phyloP scores from a whole-genome alignment of 2,329 filamentous ascomycete species.

The Cladosporium sp. region DNA sequence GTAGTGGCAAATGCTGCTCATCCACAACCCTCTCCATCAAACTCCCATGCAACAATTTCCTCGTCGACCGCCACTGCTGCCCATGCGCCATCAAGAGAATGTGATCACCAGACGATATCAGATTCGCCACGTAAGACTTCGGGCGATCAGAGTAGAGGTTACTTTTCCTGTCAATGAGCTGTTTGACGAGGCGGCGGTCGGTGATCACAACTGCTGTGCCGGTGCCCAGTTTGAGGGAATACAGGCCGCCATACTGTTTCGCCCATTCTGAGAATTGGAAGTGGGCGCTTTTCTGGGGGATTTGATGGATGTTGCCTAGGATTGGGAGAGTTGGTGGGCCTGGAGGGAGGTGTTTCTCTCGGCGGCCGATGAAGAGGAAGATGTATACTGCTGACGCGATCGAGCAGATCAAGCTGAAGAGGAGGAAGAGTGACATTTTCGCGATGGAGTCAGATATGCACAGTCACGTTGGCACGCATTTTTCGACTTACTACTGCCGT shows the following conservation, averaged over 20 bases:
- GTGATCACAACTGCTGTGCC: constrained; percentile 46
- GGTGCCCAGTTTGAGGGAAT: constrained; percentile 42
- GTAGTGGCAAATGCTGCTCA: constrained; percentile 43
- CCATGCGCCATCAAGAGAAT: constrained; percentile 51
- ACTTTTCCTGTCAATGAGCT: constrained; percentile 49
- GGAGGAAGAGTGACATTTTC: not conserved
- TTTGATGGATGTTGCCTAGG: constrained; percentile 45
- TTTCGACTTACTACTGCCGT: not conserved
- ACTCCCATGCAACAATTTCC: constrained; percentile 48
- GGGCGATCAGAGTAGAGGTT: constrained; percentile 43
- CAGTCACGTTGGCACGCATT: not conserved
- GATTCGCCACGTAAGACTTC: constrained; percentile 43
- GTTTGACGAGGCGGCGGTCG: constrained; percentile 42
- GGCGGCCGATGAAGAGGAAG: constrained; percentile 22
- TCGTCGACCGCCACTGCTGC: constrained; percentile 46
- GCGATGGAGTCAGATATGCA: not conserved
- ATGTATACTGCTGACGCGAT: constrained; percentile 18
- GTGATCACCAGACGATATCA: constrained; percentile 51
- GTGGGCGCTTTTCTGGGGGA: constrained; percentile 37
- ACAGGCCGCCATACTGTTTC: constrained; percentile 32
- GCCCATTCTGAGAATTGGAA: constrained; percentile 35
- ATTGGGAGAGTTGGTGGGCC: constrained; percentile 46
- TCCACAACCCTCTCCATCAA: constrained; percentile 47
- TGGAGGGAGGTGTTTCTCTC: constrained; percentile 29
- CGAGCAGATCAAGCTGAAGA: not conserved